Percentiles rank a stretch among this genome's conserved stretches.
Conservation (phyloP, 202 grass and related monocot species). For the Eragrostis tef region DNA sequence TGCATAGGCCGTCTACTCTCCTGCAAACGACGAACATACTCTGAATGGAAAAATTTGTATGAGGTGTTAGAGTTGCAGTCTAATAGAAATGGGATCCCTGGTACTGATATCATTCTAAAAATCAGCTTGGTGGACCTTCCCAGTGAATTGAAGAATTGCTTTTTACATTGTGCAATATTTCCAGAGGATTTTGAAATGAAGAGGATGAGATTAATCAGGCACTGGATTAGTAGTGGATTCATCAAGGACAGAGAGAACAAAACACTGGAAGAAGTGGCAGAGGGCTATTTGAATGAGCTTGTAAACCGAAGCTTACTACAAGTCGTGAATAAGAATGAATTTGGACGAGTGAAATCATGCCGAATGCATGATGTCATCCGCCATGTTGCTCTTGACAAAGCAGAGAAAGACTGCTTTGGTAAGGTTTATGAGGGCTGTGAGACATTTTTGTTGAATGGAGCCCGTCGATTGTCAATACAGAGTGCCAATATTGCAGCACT, state of each 20-base stretch:
- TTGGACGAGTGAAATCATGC: constrained; percentile 24
- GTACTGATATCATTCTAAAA: constrained; percentile 34
- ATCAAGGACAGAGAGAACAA: constrained; percentile 16
- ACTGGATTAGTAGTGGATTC: constrained; percentile 52
- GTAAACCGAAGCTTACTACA: constrained; percentile 50
- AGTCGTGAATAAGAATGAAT: background rate
- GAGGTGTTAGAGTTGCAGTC: constrained; percentile 11
- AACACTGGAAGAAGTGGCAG: constrained; percentile 56
- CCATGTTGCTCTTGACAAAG: constrained; percentile 32
- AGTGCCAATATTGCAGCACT: background rate
- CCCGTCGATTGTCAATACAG: background rate
- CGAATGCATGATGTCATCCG: constrained; percentile 45
- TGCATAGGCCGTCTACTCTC: constrained; percentile 33
- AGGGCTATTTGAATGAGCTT: constrained; percentile 48
- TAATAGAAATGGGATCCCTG: background rate
- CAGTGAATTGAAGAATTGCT: constrained; percentile 48
- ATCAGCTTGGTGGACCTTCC: constrained; percentile 52
- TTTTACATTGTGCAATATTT: constrained; percentile 56
- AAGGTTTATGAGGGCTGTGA: background rate
- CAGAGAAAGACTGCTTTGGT: constrained; percentile 38
- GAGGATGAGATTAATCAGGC: constrained; percentile 34
- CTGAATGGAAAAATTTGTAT: constrained; percentile 24
- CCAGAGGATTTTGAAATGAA: constrained; percentile 23
- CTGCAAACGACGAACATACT: background rate
- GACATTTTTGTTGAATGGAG: background rate